Conservation (phyloP, 116 monocot species). For the Thalassia testudinum region DNA sequence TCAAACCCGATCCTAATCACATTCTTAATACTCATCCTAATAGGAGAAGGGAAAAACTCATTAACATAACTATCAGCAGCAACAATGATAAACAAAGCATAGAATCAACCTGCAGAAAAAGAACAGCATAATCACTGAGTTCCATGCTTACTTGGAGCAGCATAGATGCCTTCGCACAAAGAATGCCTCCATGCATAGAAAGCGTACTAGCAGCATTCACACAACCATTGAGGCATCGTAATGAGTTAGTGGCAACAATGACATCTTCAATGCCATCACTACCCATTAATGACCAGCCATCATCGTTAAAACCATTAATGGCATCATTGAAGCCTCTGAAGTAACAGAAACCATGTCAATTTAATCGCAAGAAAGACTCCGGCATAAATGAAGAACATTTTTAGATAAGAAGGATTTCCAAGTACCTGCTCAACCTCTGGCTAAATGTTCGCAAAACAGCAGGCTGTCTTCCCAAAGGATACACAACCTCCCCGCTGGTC, state of each 20-base stretch:
- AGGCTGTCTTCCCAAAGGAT: slow-evolving; percentile 67
- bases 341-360: too few relatives aligned
- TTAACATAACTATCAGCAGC: too few relatives aligned
- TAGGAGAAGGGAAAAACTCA: too few relatives aligned
- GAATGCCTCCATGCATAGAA: slow-evolving; percentile 38
- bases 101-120: too few relatives aligned
- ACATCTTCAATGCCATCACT: slow-evolving; percentile 82
- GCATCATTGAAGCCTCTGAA: slow-evolving; percentile 93
- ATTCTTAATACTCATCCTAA: too few relatives aligned
- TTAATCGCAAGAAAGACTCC: too few relatives aligned
- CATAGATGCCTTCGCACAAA: slow-evolving; percentile 98
- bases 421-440: slow-evolving; percentile 69
- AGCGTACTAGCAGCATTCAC: slow-evolving; percentile 18
- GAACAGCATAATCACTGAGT: too few relatives aligned
- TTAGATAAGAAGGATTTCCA: neutral
- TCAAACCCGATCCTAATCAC: too few relatives aligned
- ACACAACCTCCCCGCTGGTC: slow-evolving; percentile 63
- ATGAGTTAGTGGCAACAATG: slow-evolving; percentile 43
- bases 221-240: slow-evolving; percentile 22
- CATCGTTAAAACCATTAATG: slow-evolving; percentile 76
- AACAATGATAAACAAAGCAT: too few relatives aligned
- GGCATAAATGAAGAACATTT: neutral
- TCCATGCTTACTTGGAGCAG: slow-evolving; percentile 71
- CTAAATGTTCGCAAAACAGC: slow-evolving; percentile 78
- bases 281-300: slow-evolving; percentile 77